Base-by-base conservation (phyloP, 192 early-diverging fungal genomes). In the Coemansia sp. region DNA sequence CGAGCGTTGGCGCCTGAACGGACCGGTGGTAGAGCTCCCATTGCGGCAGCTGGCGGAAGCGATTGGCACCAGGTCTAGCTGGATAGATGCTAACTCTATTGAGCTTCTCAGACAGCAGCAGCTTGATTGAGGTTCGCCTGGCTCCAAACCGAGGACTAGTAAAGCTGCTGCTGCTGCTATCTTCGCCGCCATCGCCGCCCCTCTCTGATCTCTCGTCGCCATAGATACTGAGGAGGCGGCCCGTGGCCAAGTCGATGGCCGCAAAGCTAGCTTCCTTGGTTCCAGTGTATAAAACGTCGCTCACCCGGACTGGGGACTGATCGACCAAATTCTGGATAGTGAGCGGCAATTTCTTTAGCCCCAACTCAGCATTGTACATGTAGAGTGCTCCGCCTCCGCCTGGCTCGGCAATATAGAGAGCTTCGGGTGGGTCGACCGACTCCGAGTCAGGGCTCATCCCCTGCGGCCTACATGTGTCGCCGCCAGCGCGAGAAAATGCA, bases 321-420 rank as follows among this genome's bases (percentile, higher is more conserved):
- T 85, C 82, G 0, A 91, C 90, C 27, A 95, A 74, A 11, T 89
- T 73, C 70, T 92, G 89, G 53, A 95, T 84, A 0, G 90, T 86
- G 22, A 87, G 75, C 15, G 84, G 86, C 64, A 93, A 82, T 77
- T 86, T 88, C 82, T 89, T 66, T 13, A 81, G 62, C 11, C 79
- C 78, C 4, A 30, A n/a, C 15, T 75, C 75, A 12, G 73, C n/a
- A 37, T 58, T 66, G 50, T 81, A 77, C 39, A 70, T 43, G 53
- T 81, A 84, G 16, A 84, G 72, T 10, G 75, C 69, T 15, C 83
- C 83, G 49, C 71, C 73, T n/a, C 71, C 62, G 32, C 72, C 78
- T 0, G 83, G 83, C 69, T 83, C 75, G n/a, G 72, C 80, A 62
- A 83, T 83, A 30, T 78, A 83, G 1, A 78, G 49, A 6, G 50